Base-by-base conservation (phyloP, 129 eudicot species). In the Pulicaria dysenterica region DNA sequence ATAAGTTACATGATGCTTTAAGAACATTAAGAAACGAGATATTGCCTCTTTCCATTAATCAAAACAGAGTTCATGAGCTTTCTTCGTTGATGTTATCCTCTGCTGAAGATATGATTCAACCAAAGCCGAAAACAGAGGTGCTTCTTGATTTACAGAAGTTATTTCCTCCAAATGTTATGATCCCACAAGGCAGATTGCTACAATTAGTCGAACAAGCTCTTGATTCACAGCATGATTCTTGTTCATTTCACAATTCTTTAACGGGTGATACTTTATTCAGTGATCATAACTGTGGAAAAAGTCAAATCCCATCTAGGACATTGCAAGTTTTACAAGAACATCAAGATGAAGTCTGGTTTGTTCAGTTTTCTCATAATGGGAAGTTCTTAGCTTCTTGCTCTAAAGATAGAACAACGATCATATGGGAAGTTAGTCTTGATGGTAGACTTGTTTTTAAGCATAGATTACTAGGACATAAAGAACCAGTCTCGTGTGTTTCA, bases 161-260 rank as follows among this genome's bases (percentile, higher is more conserved):
- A 63, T 86, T 91, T 74, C 97, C 92, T 3, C 84, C 90, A 4
- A 57, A 87, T n/a, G 82, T 91, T 46, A 80, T 91, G 74, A 77
- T 88, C 44, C 97, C 96, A 13, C 81, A 80, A 49, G 74, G 64
- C 36, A 78, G 96, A 70, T 71, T 91, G 81, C 74, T 84, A 43
- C 80, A 73, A 67, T 93, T 91, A 65, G 91, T 91, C 38, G 91
- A 91, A 76, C 95, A 86, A 81, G 96, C 93, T 51, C 81, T 91
- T 46, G 83, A 79, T 50, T 67, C 82, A 69, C 96, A 91, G 74
- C 84, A 59, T 19, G 87, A 82, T 16, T 74, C 86, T 11, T 91
- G 97, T 54, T 58, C 77, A 66, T 88, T 73, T 82, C 97, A 91
- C 77, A 91, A 91, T 81, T 81, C 96, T 34, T 73, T 71, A 65